Evolutionary conservation across 768 basidiomycete species (phyloP), one percentile per base, ranked within the genome.

Genomic region (Pholiota molesta): DNA sequence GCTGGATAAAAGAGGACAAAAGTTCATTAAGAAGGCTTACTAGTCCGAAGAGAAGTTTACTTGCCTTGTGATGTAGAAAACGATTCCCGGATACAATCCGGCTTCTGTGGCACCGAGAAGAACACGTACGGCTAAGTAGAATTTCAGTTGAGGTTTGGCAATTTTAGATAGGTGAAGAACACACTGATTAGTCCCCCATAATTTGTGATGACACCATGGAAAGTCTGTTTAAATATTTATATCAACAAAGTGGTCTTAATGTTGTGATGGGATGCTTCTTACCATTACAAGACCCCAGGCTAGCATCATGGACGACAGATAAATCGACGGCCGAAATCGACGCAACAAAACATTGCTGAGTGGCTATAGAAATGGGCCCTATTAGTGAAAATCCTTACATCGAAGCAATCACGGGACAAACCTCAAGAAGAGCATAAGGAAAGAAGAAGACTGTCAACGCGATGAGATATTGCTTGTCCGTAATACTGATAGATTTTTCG

Each of bases 401-500:
- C 44, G 35, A 26, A 19, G 56, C 52, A 16, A 33, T 17, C 28
- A 19, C 14, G 39, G 17, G 33, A 5, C 59, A 77, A 62, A 88
- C 90, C 80, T 91, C 90, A 16, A 91, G 86, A 44, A 87, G 62
- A 23, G 89, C 79, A 70, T 88, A 92, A 9, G 87, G 86, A 60
- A 91, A 87, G 76, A 91, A 93, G 78, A 93, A 92, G 3, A 90
- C 81, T 4, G 88, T 89, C 54, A 90, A 75, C 4, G 87, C 86
- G 57, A 88, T 78, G 31, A 90, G 77, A 69, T 90, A 90, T 67
- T 90, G 88, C 52, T 76, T 81, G 67, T 90, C 85, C 6, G 79
- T 81, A 28, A 90, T 84, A 33, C 83, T 75, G 45, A 90, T 74
- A 66, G 89, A 86, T 16, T 63, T 65, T 64, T 83, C 83, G 62